Base-by-base conservation (phyloP, 176 grass and related monocot genomes). In the Thinopyrum elongatum region DNA sequence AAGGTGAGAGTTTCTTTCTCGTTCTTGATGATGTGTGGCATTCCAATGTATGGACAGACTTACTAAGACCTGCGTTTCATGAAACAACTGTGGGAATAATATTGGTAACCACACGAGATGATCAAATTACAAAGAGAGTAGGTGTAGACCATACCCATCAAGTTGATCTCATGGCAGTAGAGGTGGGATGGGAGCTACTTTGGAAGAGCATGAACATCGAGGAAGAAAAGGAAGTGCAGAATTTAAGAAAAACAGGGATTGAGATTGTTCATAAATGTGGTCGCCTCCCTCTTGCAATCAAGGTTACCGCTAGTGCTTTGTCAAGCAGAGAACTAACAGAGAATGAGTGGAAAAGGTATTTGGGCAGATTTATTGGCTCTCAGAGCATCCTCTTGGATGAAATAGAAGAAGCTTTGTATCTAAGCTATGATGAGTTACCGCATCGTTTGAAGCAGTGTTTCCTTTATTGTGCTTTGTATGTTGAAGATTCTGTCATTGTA, bases 401-500 rank as follows among this genome's bases (percentile, higher is more conserved):
- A 16, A n/a, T 70, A 31, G 69, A 59, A 39, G 62, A n/a, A 7
- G 86, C 71, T 36, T 31, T 88, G 13, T 88, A 83, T 63, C 36
- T 88, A 25, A 88, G 79, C 25, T 88, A 89, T 65, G 74, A 83
- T 22, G 80, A 89, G 71, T 41, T 89, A 6, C 74, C 80, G 17
- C 61, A 47, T 0, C 70, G 80, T 44, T 19, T 89, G 22, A 89
- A 84, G 27, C 87, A 79, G 44, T 79, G 87, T 34, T 79, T 83
- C 67, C 65, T 84, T 16, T 71, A 88, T 49, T 88, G 80, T 22
- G 76, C 79, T 38, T 28, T 88, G 7, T 88, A 31, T 67, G 19
- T 19, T 41, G 86, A 88, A 75, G 79, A 88, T 25, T 34, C 5
- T 4, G 1, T 4, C 2, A 51, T 88, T 1, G 3, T 16, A 2